Percentiles rank a stretch among this genome's conserved stretches.
phyloP scores from a whole-genome alignment of 2,329 filamentous ascomycete genomes.

The Sarocladium brachiariae region DNA sequence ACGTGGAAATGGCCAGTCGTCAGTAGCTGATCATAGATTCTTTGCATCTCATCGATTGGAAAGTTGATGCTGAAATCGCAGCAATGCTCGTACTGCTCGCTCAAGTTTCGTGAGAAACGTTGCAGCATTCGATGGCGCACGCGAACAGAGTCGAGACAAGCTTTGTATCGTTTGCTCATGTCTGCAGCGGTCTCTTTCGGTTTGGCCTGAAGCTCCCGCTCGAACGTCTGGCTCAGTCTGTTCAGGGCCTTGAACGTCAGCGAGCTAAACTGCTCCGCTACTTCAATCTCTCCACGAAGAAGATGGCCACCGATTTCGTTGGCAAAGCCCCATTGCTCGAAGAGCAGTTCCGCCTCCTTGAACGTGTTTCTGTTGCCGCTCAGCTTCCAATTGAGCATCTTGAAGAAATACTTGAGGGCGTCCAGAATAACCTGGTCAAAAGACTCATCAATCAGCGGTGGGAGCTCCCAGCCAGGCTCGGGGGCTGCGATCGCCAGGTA shows the following conservation, averaged over 20 bases:
- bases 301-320: slow-evolving; percentile 88
- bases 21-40: slow-evolving; percentile 74
- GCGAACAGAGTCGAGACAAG: slow-evolving; percentile 89
- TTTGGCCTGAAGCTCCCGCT: slow-evolving; percentile 78
- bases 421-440: slow-evolving; percentile 90
- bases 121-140: slow-evolving; percentile 95
- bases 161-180: slow-evolving; percentile 97
- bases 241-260: slow-evolving; percentile 89
- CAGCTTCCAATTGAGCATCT: slow-evolving; percentile 96
- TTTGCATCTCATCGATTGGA: slow-evolving; percentile 57
- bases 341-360: slow-evolving; percentile 94
- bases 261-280: slow-evolving; percentile 93
- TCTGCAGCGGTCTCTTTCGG: slow-evolving; percentile 77
- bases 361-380: slow-evolving; percentile 98
- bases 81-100: slow-evolving; percentile 91
- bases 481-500: slow-evolving; percentile 78
- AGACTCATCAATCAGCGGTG: slow-evolving; percentile 92
- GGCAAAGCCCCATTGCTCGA: slow-evolving; percentile 96
- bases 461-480: slow-evolving; percentile 89
- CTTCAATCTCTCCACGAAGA: slow-evolving; percentile 91
- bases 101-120: slow-evolving; percentile 84
- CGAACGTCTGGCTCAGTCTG: slow-evolving; percentile 83
- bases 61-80: slow-evolving; percentile 89
- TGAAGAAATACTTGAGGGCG: slow-evolving; percentile 95
- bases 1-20: slow-evolving; percentile 84